Conservation (phyloP, 768 basidiomycete genomes). For the Pleurotus platypus region DNA sequence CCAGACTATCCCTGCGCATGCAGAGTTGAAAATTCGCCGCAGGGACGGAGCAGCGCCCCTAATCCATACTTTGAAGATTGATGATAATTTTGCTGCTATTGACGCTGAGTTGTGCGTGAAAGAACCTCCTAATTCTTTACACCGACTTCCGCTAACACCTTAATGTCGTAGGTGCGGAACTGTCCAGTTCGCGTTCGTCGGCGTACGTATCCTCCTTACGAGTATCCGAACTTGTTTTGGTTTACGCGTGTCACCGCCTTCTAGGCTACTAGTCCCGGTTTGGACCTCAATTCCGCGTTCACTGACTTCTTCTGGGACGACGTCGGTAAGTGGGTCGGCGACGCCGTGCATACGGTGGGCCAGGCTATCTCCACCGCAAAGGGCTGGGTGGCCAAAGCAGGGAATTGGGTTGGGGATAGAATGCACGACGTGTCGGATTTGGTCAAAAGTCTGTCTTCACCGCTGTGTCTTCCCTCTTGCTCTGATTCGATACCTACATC, state of each 20-base stretch:
- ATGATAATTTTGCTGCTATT: constrained; percentile 26
- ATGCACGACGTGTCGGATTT: neutral
- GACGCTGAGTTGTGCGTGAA: constrained; percentile 13
- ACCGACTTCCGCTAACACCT: too few relatives aligned
- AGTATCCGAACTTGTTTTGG: neutral
- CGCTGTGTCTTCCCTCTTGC: neutral
- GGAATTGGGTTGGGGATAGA: neutral
- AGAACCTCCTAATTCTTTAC: too few relatives aligned
- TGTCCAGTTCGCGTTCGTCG: neutral
- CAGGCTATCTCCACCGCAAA: neutral
- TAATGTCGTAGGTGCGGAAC: neutral
- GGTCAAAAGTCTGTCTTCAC: neutral
- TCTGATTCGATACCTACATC: neutral
- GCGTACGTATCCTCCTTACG: neutral
- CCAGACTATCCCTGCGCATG: constrained; percentile 26
- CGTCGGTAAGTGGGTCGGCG: neutral
- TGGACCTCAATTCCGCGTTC: neutral
- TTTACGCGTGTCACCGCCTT: neutral
- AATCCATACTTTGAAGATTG: constrained; percentile 29
- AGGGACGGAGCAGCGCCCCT: constrained; percentile 19
- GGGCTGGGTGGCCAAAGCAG: neutral
- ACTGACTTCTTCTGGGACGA: neutral
- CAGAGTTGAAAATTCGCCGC: constrained; percentile 19
- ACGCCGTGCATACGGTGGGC: neutral
- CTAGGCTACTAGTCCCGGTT: neutral